A percentile compares a stretch with the other conserved stretches of the same genome.
These are phyloP conservation scores for Trichosporon sp. DNA, from an alignment of 1,284 basidiomycete genomes.

Conservation along the genomic window DNA sequence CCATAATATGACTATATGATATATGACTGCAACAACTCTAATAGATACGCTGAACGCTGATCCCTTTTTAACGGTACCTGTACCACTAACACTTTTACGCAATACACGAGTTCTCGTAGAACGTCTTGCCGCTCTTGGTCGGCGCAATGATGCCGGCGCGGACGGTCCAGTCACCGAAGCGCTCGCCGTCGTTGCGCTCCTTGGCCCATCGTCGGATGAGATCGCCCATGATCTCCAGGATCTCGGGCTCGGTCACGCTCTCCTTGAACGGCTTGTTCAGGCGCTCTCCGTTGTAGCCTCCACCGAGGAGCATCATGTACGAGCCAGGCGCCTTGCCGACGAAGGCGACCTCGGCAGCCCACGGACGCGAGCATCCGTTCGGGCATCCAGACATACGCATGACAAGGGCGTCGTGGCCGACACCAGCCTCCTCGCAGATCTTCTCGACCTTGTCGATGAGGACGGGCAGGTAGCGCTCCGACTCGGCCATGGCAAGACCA, in stretches of 20 bases:
- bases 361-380: conserved; percentile 90
- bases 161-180: conserved; percentile 94
- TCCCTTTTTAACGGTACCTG: conserved; percentile 1
- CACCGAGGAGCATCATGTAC: conserved; percentile 94
- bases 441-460: conserved; percentile 94
- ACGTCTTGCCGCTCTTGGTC: conserved; percentile 73
- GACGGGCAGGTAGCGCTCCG: conserved; percentile 91
- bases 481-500: conserved; percentile 92
- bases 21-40: conserved; percentile 20
- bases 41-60: conserved; percentile 6
- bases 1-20: conserved; percentile 20
- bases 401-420: conserved; percentile 89
- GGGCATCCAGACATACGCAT: conserved; percentile 99
- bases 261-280: conserved; percentile 80
- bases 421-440: conserved; percentile 88
- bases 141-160: conserved; percentile 79
- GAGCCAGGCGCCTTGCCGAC: conserved; percentile 93
- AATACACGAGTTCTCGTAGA: conserved; percentile 68
- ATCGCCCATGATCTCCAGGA: conserved; percentile 80
- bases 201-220: conserved; percentile 94
- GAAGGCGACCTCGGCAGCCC: conserved; percentile 93
- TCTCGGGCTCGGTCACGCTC: conserved; percentile 90
- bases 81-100: conserved; percentile 26
- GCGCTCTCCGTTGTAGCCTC: conserved; percentile 89
- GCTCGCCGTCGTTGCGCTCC: conserved; percentile 85